phyloP scores from a whole-genome alignment of 495 filamentous ascomycete species.

The Xylaria longipes region DNA sequence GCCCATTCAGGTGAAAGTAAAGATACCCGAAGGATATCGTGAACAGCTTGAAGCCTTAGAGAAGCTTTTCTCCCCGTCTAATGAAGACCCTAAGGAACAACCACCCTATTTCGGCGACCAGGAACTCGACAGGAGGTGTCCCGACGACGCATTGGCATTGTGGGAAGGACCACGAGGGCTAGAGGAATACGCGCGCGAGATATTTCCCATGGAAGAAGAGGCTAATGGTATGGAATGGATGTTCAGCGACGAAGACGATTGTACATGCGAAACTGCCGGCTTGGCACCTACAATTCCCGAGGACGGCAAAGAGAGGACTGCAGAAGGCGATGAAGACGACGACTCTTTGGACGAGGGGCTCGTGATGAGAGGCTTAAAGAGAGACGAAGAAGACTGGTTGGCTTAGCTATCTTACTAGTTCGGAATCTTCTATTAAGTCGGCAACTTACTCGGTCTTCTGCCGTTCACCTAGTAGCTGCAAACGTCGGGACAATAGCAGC shows the following conservation, averaged over 20 bases:
- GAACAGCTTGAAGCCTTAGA: constrained; percentile 81
- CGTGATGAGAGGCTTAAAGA: constrained; percentile 56
- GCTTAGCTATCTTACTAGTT: constrained; percentile 38
- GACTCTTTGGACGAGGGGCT: constrained; percentile 52
- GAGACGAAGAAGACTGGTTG: constrained; percentile 58
- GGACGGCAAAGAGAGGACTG: constrained; percentile 37
- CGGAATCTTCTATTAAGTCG: constrained; percentile 7
- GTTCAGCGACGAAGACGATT: constrained; percentile 53
- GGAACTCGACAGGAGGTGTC: constrained; percentile 64
- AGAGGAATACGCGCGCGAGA: constrained; percentile 95
- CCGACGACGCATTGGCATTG: constrained; percentile 73
- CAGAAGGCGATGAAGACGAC: constrained; percentile 42
- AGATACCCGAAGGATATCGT: constrained; percentile 86
- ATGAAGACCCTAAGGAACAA: constrained; percentile 60
- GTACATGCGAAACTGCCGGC: background rate
- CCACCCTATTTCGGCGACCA: constrained; percentile 61
- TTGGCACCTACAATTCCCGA: constrained; percentile 28
- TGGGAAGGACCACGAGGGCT: constrained; percentile 93
- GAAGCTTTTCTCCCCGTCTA: constrained; percentile 64
- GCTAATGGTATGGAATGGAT: constrained; percentile 95
- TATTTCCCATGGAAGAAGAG: constrained; percentile 92
- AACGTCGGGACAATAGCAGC: background rate
- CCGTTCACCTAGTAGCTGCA: background rate
- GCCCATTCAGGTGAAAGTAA: constrained; percentile 82
- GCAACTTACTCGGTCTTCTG: background rate